Evolutionary conservation across 768 basidiomycete genomes (phyloP), one percentile per base, ranked within the genome.

Genomic region (Leccinellum rugosiceps): DNA sequence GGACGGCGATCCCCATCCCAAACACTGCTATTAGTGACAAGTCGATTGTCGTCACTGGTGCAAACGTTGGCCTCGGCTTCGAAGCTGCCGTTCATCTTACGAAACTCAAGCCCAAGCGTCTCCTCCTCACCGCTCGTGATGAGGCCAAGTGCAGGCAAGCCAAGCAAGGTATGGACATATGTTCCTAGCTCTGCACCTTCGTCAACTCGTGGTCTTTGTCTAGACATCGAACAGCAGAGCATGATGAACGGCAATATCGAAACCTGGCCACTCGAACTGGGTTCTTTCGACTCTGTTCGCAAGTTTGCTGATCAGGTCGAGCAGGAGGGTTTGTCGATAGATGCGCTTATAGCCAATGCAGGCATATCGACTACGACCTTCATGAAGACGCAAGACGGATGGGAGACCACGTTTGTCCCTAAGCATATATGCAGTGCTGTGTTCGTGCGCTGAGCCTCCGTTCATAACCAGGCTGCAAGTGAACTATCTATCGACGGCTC

Each of bases 341-440:
- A 73, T 15, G 64, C 68, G 9, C 53, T 77, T 14, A 62, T 76
- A 25, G 68, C 65, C 30, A 74, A 72, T 50, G 75, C 75, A 14
- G 70, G 59, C 13, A 3, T 73, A 13, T 43, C 47, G 4, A 50
- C 57, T 1, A 13, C 8, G 13, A 63, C 51, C 3, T 73, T 69
- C 28, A 11, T 19, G 6, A 64, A 60, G 58, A 76, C 75, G 3
- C 47, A 53, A 31, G 76, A 76, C 47, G 76, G 74, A 32, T 76
- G 70, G 67, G 76, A 77, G 63, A 65, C 63, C 31, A 69, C 62
- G 76, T 76, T 32, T 30, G 74, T 58, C n/a, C 26, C 51, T n/a
- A 15, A 43, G 25, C 13, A 34, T 25, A 9, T 41, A 30, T 26
- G 15, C 23, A 28, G 15, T 21, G 30, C 19, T 6, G 19, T 26